Evolutionary conservation across 306 rosid genomes (phyloP), one percentile per base, ranked within the genome.

Genomic region (Erythrophleum fordii): DNA sequence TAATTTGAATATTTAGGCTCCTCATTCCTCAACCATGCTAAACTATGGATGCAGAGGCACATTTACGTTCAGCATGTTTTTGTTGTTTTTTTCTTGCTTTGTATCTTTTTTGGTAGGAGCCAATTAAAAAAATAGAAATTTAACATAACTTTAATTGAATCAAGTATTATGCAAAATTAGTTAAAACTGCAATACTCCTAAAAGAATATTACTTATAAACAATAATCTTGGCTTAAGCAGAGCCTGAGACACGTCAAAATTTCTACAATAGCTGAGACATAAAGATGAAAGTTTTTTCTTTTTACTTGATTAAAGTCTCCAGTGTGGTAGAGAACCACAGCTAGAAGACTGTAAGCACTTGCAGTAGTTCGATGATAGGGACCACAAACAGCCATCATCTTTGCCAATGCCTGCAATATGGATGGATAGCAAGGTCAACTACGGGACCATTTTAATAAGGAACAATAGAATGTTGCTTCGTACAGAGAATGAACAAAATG

Each of bases 291-390:
- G 72, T 44, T 34, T 26, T 44, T 34, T 26, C 0, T 31, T 23
- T 41, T 68, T 80, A 90, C 99, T 97, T 95, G 99, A 88, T 93
- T 95, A 60, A 95, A 93, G 81, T 95, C 99, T 72, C 99, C 99
- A 0, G 98, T 93, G 87, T 95, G 99, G 86, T 95, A 95, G 74
- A 95, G 98, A 85, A 95, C 99, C 78, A 95, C 99, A 2, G 99
- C 99, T 41, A 95, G 83, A 81, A 95, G 98, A 86, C 99, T 93
- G 80, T 95, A 95, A 12, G 99, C 98, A 85, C 97, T 91, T 0
- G 99, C 99, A 23, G 98, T 95, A 86, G 86, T 88, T 72, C 99
- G 97, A 89, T 95, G 97, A 85, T 90, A 91, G 22, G 98, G 98
- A 45, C 99, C 99, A 79, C 97, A 95, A 62, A 95, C 93, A 72